Percentiles rank a stretch among this genome's conserved stretches.
phyloP scores from a whole-genome alignment of 192 early-diverging fungal species.

The Phycomyces nitens region DNA sequence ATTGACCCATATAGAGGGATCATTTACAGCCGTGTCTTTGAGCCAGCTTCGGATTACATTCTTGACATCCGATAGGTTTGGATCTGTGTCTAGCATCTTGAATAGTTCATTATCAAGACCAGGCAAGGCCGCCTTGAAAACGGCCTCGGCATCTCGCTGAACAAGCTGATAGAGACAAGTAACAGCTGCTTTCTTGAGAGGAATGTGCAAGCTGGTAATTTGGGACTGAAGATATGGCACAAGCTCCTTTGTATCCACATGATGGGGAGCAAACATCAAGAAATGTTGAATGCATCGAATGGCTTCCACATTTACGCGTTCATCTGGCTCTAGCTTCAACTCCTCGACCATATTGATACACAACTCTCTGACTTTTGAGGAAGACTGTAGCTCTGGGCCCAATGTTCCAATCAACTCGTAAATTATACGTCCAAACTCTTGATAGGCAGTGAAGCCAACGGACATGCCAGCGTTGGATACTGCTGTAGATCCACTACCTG shows the following conservation, averaged over 20 bases:
- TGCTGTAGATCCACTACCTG: slow-evolving; percentile 57
- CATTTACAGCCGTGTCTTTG: slow-evolving; percentile 56
- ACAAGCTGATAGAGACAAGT: slow-evolving; percentile 86
- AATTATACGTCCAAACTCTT: slow-evolving; percentile 83
- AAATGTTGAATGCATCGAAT: slow-evolving; percentile 86
- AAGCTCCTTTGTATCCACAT: slow-evolving; percentile 61
- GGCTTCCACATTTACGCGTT: slow-evolving; percentile 75
- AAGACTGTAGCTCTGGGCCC: slow-evolving; percentile 86
- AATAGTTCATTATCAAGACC: slow-evolving; percentile 80
- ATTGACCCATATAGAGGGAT: slow-evolving; percentile 80
- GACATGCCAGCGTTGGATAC: slow-evolving; percentile 59
- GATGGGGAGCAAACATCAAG: slow-evolving; percentile 82
- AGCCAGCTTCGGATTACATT: slow-evolving; percentile 59
- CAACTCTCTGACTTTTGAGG: slow-evolving; percentile 68
- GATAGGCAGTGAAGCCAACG: slow-evolving; percentile 56
- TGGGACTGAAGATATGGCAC: slow-evolving; percentile 76
- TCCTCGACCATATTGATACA: slow-evolving; percentile 78
- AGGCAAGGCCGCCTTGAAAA: slow-evolving; percentile 58
- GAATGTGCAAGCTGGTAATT: slow-evolving; percentile 54
- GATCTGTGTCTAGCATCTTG: slow-evolving; percentile 74
- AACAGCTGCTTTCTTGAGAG: slow-evolving; percentile 69
- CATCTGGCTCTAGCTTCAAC: slow-evolving; percentile 72
- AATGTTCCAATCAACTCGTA: slow-evolving; percentile 84
- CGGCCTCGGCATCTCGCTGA: slow-evolving; percentile 67
- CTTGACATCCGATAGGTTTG: slow-evolving; percentile 52